A percentile compares a stretch with the other conserved stretches of the same genome.
Conservation (phyloP, 768 basidiomycete species). For the Hygrophorus russula region DNA sequence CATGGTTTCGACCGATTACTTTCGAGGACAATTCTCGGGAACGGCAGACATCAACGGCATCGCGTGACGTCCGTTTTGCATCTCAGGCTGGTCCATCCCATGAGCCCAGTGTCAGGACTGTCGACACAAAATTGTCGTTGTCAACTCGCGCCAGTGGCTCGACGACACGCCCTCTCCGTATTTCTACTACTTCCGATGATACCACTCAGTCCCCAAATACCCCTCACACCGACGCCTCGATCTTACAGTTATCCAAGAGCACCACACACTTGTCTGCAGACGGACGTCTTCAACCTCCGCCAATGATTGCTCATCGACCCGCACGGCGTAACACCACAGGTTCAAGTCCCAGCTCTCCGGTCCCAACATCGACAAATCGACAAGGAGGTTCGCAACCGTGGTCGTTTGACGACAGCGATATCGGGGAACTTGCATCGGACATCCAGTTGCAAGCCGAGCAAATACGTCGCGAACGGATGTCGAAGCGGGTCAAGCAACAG, state of each 20-base stretch:
- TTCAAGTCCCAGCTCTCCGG: slow-evolving; percentile 11
- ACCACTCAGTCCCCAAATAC: slow-evolving; percentile 8
- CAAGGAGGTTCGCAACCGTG: slow-evolving; percentile 17
- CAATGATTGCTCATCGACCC: slow-evolving; percentile 20
- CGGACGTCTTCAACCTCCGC: slow-evolving; percentile 44
- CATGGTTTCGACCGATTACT: slow-evolving; percentile 1
- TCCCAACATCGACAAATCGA: slow-evolving; percentile 13
- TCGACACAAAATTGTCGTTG: neutral
- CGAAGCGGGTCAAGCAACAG: slow-evolving; percentile 59
- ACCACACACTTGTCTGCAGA: slow-evolving; percentile 21
- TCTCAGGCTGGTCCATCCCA: neutral
- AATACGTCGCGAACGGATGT: slow-evolving; percentile 67
- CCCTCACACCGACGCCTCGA: slow-evolving; percentile 12
- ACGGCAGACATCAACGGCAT: neutral
- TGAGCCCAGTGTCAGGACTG: neutral
- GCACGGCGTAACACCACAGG: slow-evolving; percentile 66
- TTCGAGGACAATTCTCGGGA: neutral
- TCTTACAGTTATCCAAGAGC: slow-evolving; percentile 14
- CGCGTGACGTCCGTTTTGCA: neutral
- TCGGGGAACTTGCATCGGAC: slow-evolving; percentile 57
- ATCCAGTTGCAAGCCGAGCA: slow-evolving; percentile 86
- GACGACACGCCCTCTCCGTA: neutral
- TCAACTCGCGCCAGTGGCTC: neutral
- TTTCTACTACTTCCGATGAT: neutral
- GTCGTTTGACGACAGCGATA: slow-evolving; percentile 26